Conservation (phyloP, 2,329 filamentous ascomycete genomes). For the Nigrograna mackinnonii region DNA sequence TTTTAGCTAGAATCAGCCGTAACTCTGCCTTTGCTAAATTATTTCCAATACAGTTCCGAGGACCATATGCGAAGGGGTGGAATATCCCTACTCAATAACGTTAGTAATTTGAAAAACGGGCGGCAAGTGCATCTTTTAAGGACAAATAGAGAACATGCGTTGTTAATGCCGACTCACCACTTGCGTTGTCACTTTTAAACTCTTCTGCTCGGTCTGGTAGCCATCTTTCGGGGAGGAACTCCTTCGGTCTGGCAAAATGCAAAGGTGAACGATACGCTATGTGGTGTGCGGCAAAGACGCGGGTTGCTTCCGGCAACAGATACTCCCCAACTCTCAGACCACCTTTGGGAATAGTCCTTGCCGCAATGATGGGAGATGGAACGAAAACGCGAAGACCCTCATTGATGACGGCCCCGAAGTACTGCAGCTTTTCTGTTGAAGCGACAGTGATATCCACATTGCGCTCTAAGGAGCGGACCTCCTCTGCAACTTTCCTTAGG, state of each 20-base stretch:
- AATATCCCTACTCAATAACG: slow-evolving; percentile 15
- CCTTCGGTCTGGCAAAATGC: background rate
- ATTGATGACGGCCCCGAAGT: background rate
- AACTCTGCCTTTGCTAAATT: background rate
- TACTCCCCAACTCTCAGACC: background rate
- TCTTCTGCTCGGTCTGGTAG: background rate
- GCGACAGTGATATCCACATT: background rate
- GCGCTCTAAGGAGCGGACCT: slow-evolving; percentile 20
- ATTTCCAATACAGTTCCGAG: slow-evolving; percentile 1
- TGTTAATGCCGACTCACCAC: background rate
- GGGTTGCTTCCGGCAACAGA: background rate
- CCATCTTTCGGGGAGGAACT: background rate
- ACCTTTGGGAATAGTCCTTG: background rate
- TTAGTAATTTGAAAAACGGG: background rate
- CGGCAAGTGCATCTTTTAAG: too few species aligned
- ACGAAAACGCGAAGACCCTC: background rate
- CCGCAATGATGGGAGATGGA: background rate
- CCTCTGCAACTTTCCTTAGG: slow-evolving; percentile 27
- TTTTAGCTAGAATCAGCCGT: background rate
- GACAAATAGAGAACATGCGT: too few species aligned
- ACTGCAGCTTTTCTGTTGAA: background rate
- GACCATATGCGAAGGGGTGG: background rate
- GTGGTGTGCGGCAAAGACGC: background rate
- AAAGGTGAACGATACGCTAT: background rate
- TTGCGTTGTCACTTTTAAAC: background rate